Evolutionary conservation across 176 grass and related monocot genomes (phyloP), one percentile per base, ranked within the genome.

Genomic region (Rhynchospora pubera): DNA sequence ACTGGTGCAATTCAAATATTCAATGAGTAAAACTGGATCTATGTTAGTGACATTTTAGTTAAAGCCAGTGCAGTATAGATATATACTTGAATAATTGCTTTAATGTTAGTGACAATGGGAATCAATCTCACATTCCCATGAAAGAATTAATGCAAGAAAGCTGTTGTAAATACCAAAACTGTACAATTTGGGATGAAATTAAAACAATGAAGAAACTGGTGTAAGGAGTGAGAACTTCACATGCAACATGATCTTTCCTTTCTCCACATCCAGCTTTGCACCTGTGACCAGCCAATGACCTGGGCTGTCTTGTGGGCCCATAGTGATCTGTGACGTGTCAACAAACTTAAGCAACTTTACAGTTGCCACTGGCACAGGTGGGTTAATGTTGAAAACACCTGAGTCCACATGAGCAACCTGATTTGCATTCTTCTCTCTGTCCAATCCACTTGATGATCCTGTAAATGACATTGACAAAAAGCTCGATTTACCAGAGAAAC

Each of bases 211-310:
- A 45, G 65, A 85, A 84, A 87, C 82, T 0, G 89, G 85, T 44
- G 84, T 78, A 53, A 98, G 87, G 70, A 98, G 84, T 4, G 95
- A 98, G 62, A 98, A 98, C 84, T 98, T 94, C 30, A 94, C 92
- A 42, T 85, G 87, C 28, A 98, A 88, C 15, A 80, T 88, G 65
- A 98, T 94, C 92, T 84, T 98, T 61, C 92, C 89, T 71, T 93
- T 98, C 21, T 90, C 90, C 5, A 91, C 85, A 34, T 93, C 82
- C 22, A 98, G 87, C 84, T 91, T 94, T 57, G 90, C 95, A 0
- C 95, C 95, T 7, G 92, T 98, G 81, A 90, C 90, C n/a, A 98
- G 81, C 95, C 95, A 98, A 76, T 94, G 60, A 1, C 95, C 95
- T 21, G 95, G 95, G 2, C 51, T 77, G n/a, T 98, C 88, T 83